A percentile compares a stretch with the other conserved stretches of the same genome.
These are phyloP conservation scores for Francoa sonchifolia DNA, from an alignment of 441 rosid species.

Conservation along the genomic window DNA sequence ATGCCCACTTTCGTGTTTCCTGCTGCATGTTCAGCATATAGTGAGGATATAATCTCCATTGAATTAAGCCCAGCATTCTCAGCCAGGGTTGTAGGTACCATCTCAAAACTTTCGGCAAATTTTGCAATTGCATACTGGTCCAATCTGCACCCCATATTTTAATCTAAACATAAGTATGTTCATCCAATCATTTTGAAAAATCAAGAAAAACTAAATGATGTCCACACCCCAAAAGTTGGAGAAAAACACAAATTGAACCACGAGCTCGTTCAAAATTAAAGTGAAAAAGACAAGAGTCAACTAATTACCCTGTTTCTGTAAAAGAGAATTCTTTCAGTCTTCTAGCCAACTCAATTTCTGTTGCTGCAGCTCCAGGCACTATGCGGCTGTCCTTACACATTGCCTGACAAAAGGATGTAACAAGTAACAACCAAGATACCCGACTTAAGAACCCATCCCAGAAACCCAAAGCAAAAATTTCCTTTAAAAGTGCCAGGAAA, in stretches of 20 bases:
- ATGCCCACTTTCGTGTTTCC: slow-evolving; percentile 86
- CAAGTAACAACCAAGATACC: background rate
- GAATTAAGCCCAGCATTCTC: slow-evolving; percentile 98
- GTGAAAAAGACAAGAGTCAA: slow-evolving; percentile 2
- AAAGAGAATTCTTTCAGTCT: slow-evolving; percentile 85
- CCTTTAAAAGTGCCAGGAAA: no score
- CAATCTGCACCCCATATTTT: slow-evolving; percentile 46
- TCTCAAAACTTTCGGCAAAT: slow-evolving; percentile 96
- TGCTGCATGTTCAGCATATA: slow-evolving; percentile 85
- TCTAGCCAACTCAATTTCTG: slow-evolving; percentile 97
- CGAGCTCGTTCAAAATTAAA: no score
- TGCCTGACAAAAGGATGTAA: slow-evolving; percentile 37
- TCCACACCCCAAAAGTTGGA: no score
- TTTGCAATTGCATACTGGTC: slow-evolving; percentile 96
- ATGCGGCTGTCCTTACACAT: slow-evolving; percentile 97
- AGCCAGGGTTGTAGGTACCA: slow-evolving; percentile 88
- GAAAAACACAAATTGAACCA: no score
- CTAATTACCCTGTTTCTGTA: slow-evolving; percentile 88
- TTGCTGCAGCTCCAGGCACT: slow-evolving; percentile 94
- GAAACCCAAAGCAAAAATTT: slow-evolving; percentile 5
- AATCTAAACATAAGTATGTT: background rate
- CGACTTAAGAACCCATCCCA: no score
- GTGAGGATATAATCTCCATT: slow-evolving; percentile 87
- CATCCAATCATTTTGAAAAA: no score
- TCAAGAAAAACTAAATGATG: no score